Conservation (phyloP, 345 rosid genomes). For the Aquilaria yunnanensis region DNA sequence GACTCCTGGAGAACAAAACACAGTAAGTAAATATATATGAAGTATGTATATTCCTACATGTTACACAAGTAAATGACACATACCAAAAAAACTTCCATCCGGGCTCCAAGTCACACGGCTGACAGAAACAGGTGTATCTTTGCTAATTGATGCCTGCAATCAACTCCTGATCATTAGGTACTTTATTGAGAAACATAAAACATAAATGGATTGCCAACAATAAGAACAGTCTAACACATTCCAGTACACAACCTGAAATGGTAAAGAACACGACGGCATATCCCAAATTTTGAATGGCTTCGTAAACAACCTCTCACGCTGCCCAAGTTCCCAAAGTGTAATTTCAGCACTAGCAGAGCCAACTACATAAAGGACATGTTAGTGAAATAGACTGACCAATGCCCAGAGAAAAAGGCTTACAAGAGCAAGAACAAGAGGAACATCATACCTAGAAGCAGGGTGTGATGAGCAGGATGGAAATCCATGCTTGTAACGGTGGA, state of each 20-base stretch:
- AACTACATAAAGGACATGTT: conserved; percentile 46
- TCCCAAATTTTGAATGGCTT: conserved; percentile 81
- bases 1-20: conserved; percentile 45
- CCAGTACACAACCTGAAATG: conserved; percentile 50
- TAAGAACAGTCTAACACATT: not conserved
- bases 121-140: conserved; percentile 42
- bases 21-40: conserved; percentile 17
- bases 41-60: not conserved
- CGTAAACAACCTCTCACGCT: conserved; percentile 57
- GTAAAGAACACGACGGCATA: conserved; percentile 36
- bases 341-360: conserved; percentile 79
- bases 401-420: not conserved
- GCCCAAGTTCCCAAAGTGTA: conserved; percentile 69
- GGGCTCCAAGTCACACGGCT: conserved; percentile 65
- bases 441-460: conserved; percentile 69
- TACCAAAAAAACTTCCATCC: conserved; percentile 62
- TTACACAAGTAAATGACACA: conserved; percentile 7
- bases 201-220: not conserved
- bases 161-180: conserved; percentile 12
- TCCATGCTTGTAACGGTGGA: conserved; percentile 85
- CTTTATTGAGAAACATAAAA: conserved; percentile 1
- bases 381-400: conserved; percentile 6
- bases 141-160: conserved; percentile 36
- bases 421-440: conserved; percentile 14
- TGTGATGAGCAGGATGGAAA: conserved; percentile 67